Evolutionary conservation across 768 basidiomycete species (phyloP).

Genomic region (Rhodosporidiobolus odoratus): DNA sequence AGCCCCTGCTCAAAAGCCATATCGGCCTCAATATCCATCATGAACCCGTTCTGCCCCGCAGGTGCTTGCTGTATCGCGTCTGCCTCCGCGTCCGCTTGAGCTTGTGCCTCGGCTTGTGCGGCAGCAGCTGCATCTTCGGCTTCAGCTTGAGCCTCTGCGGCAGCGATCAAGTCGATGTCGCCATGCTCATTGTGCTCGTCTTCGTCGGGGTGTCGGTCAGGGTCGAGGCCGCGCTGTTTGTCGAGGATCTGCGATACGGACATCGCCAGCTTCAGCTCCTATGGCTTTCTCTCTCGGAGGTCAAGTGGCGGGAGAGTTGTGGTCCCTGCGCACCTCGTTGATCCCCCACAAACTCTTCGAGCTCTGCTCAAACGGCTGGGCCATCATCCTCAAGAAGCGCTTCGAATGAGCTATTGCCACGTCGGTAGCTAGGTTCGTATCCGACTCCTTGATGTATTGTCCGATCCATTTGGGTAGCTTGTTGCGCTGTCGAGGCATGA

Average conservation of each 20-base stretch:
- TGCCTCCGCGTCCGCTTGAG: not conserved
- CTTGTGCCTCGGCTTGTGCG: not conserved
- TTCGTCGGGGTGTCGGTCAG: not conserved
- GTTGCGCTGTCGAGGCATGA: constrained; percentile 55
- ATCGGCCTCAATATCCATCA: too few species aligned
- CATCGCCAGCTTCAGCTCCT: not conserved
- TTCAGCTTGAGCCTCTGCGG: too few species aligned
- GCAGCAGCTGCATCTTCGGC: not conserved
- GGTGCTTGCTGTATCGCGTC: not conserved
- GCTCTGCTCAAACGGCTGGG: constrained; percentile 93
- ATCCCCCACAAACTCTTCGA: constrained; percentile 94
- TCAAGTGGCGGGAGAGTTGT: too few species aligned
- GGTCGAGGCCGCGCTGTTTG: constrained; percentile 26
- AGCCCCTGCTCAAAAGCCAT: too few species aligned
- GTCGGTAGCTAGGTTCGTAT: constrained; percentile 94
- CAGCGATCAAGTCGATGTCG: not conserved
- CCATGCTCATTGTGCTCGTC: not conserved
- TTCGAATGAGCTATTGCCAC: constrained; percentile 56
- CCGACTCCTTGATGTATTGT: constrained; percentile 97
- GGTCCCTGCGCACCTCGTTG: constrained; percentile 61
- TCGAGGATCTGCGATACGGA: constrained; percentile 14
- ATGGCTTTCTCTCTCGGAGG: too few species aligned
- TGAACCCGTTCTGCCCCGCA: not conserved
- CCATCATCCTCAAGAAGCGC: constrained; percentile 96
- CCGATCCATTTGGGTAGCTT: constrained; percentile 99